Conservation (phyloP, 345 rosid genomes). For the Eucalyptus shirleyi region DNA sequence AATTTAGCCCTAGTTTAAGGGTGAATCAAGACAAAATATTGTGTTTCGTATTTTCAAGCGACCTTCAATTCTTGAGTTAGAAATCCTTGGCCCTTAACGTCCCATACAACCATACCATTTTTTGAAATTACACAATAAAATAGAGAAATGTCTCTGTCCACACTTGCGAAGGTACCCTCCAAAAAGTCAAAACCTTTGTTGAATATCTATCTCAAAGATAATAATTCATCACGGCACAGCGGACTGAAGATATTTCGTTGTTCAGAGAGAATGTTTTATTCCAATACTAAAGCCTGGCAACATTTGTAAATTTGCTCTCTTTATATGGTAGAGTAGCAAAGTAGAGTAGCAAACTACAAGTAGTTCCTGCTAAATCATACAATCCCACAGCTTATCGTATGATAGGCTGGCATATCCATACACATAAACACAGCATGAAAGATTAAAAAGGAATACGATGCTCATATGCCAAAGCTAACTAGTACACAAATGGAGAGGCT, state of each 20-base stretch:
- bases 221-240: neutral
- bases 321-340: neutral
- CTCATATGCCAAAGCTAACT: neutral
- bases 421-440: neutral
- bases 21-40: neutral
- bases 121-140: neutral
- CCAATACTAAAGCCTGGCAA: neutral
- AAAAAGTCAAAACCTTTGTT: neutral
- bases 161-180: neutral
- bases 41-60: too few relatives aligned
- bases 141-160: neutral
- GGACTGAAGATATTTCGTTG: neutral
- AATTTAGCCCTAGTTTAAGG: neutral
- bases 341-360: neutral
- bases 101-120: neutral
- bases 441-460: neutral
- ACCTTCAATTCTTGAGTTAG: neutral
- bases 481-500: neutral
- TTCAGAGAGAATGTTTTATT: neutral
- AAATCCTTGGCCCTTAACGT: neutral
- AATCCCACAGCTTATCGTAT: neutral
- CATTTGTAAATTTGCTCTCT: neutral
- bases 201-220: neutral
- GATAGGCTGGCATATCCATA: neutral
- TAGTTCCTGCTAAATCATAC: neutral